phyloP scores from a whole-genome alignment of 192 early-diverging fungal species.

The Paraglomus brasilianum region DNA sequence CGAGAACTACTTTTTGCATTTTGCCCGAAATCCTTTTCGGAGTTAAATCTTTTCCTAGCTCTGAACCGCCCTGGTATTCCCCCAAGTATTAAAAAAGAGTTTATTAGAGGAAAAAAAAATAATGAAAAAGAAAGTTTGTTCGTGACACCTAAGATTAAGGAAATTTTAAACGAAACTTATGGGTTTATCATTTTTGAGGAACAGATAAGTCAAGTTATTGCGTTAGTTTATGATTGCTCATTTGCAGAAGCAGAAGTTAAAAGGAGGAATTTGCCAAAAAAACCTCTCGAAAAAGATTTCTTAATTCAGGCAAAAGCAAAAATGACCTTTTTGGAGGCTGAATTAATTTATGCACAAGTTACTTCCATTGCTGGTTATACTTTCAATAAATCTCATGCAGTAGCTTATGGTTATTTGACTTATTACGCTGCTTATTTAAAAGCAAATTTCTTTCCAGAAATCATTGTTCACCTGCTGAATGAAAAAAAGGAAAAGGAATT shows the following conservation, averaged over 20 bases:
- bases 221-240: conserved; percentile 5
- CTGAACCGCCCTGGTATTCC: neutral
- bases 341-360: conserved; percentile 15
- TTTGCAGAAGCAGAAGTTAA: conserved; percentile 13
- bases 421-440: conserved; percentile 13
- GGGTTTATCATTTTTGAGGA: conserved; percentile 11
- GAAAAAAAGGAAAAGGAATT: conserved; percentile 6
- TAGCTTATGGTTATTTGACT: conserved; percentile 12
- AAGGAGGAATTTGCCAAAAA: neutral
- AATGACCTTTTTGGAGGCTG: neutral
- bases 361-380: neutral
- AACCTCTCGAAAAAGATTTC: neutral
- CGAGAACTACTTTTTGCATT: neutral
- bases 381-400: conserved; percentile 11
- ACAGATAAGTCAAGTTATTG: conserved; percentile 9
- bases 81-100: neutral
- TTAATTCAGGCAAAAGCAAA: neutral
- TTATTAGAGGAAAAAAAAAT: neutral
- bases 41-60: neutral
- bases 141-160: neutral
- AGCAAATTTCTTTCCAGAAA: conserved; percentile 5
- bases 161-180: conserved; percentile 2
- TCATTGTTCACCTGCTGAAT: neutral
- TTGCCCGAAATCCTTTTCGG: neutral
- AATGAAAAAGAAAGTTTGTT: neutral